Conservation (phyloP, 169 alveolate genomes). For the Besnoitia besnoiti region DNA sequence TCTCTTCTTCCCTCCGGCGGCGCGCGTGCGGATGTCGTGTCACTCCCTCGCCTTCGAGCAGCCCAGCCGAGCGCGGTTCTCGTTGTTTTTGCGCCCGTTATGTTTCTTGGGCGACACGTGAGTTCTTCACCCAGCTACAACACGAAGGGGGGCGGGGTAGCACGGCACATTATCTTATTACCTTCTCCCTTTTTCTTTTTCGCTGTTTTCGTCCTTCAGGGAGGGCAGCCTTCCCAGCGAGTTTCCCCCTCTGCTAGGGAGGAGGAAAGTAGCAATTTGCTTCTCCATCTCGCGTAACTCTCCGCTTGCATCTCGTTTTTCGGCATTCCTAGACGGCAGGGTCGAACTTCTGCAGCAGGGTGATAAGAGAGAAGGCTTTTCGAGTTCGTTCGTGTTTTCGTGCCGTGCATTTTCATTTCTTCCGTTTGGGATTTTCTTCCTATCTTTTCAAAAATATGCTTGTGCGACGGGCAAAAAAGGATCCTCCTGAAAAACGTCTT, state of each 20-base stretch:
- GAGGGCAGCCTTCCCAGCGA: not conserved
- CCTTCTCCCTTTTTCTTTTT: not conserved
- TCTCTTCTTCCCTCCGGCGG: not conserved
- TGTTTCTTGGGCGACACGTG: not conserved
- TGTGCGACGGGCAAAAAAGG: not conserved
- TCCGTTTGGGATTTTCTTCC: not conserved
- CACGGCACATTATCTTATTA: not conserved
- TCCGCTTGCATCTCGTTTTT: not conserved
- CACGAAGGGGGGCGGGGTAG: not conserved
- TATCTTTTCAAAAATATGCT: not conserved
- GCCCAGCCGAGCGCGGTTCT: not conserved
- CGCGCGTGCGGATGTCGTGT: not conserved
- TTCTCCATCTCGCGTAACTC: not conserved
- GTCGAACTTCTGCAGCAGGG: not conserved
- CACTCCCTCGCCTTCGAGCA: not conserved
- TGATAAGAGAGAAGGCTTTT: not conserved
- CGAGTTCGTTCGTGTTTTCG: not conserved
- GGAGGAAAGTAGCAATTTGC: not conserved
- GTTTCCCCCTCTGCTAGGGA: not conserved
- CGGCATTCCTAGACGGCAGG: not conserved
- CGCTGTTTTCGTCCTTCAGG: not conserved
- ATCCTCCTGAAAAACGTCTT: not conserved
- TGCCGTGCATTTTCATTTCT: not conserved
- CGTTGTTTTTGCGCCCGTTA: slow-evolving; percentile 4
- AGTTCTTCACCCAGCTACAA: not conserved